Conservation (phyloP, 139 green algal species). For the Coelastrella sp. region DNA sequence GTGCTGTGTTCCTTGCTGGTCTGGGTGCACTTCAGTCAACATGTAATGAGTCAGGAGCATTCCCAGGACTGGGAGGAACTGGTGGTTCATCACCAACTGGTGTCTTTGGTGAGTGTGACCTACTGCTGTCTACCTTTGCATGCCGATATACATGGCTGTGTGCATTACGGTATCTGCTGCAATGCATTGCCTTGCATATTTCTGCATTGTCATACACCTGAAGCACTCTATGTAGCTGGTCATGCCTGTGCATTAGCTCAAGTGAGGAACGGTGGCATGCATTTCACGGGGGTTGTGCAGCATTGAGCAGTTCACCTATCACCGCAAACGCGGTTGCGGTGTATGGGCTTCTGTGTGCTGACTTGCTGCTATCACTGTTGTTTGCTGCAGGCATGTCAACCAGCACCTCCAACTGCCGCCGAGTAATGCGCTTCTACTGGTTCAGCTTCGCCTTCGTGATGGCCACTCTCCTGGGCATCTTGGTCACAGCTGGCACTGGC, state of each 20-base stretch:
- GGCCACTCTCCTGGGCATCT: conserved; percentile 19
- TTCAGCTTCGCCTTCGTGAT: conserved; percentile 34
- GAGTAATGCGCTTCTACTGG: conserved; percentile 42
- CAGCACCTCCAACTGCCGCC: neutral
- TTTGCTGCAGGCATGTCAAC: conserved; percentile 20
- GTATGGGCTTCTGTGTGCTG: neutral
- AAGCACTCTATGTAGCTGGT: too few species aligned
- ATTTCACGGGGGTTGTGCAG: too few species aligned
- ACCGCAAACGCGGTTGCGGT: neutral
- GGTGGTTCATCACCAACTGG: neutral
- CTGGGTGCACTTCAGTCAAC: conserved; percentile 21
- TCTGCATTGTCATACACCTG: too few species aligned
- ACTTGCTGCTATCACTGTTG: neutral
- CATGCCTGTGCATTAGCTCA: too few species aligned
- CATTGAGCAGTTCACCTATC: neutral
- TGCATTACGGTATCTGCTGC: too few species aligned
- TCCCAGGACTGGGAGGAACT: neutral
- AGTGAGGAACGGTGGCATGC: too few species aligned
- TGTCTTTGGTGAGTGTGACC: conserved; percentile 17
- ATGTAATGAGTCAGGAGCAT: neutral
- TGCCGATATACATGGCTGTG: too few species aligned
- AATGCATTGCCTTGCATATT: too few species aligned
- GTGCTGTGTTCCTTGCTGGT: conserved; percentile 21
- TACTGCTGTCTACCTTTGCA: too few species aligned
- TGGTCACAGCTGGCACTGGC: neutral